Evolutionary conservation across 2,329 filamentous ascomycete species (phyloP), one percentile per base, ranked within the genome.

Genomic region (Achaetomium macrosporum): DNA sequence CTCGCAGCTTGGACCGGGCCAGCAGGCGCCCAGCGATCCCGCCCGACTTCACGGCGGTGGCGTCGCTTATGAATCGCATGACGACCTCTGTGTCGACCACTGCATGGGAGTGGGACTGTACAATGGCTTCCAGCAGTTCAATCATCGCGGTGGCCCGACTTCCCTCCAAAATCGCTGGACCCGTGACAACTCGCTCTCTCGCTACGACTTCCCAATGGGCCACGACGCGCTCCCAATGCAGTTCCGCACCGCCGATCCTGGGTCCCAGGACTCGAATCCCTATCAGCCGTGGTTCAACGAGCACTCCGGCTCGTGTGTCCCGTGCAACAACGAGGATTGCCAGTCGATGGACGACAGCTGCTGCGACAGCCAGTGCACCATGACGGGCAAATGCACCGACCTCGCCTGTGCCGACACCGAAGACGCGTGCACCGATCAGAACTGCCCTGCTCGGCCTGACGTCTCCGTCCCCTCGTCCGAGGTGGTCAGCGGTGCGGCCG

Each of bases 401-500:
- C 42, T 58, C 31, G 57, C 59, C n/a, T 65, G 63, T 49, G 63
- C 59, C 52, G 57, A 60, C 33, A 61, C 56, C 50, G 59, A 59
- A 11, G 62, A 65, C 46, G 61, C 61, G 33, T 65, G 63, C 50
- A 63, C 59, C 15, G 65, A 67, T 35, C 59, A 63, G 51, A 62
- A 55, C 53, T 63, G 64, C 54, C 57, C 65, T 31, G 53, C 60
- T 35, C 53, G 61, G 19, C 43, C 61, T 36, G 49, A 57, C 29
- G 51, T 36, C 31, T 16, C 45, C 3, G 53, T 52, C 5, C 58
- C 62, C 55, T 40, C 51, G 13, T 54, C 57, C 41, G 64, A 66
- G 37, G 59, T 63, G 3, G 63, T 60, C 36, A 59, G 61, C 43
- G 63, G 63, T 20, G 65, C 65, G 6, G 63, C 62, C 31, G 61